A percentile compares a stretch with the other conserved stretches of the same genome.
phyloP scores from a whole-genome alignment of 1,139 yeast species.

The Blastobotrys arbuscula region DNA sequence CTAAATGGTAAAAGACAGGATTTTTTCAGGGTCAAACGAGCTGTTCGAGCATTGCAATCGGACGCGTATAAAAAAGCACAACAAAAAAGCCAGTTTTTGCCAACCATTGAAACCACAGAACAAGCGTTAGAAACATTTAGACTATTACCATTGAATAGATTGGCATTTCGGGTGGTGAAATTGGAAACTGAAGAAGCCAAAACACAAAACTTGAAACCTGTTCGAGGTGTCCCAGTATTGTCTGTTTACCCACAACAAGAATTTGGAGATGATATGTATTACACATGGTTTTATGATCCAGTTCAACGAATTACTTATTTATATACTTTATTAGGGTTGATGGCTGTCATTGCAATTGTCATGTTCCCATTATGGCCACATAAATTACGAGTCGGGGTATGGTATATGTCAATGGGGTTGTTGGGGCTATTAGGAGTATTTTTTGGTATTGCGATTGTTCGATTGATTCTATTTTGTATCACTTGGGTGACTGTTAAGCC shows the following conservation, averaged over 20 bases:
- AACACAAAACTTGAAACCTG: constrained; percentile 57
- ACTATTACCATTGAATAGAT: constrained; percentile 62
- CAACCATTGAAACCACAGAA: constrained; percentile 46
- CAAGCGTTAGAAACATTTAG: constrained; percentile 63
- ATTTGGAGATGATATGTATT: constrained; percentile 72
- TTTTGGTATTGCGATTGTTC: constrained; percentile 71
- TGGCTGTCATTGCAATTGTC: constrained; percentile 67
- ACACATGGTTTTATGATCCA: constrained; percentile 78
- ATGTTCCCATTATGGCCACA: constrained; percentile 96
- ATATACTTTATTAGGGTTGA: constrained; percentile 60
- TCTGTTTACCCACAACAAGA: constrained; percentile 62
- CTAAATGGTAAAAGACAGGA: constrained; percentile 65
- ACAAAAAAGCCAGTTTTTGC: constrained; percentile 51
- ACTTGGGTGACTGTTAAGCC: constrained; percentile 55
- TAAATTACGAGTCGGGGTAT: constrained; percentile 83
- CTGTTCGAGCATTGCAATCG: constrained; percentile 68
- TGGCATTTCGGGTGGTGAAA: constrained; percentile 57
- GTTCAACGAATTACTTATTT: constrained; percentile 61
- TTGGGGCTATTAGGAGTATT: constrained; percentile 71
- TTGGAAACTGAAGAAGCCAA: constrained; percentile 69
- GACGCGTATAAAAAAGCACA: constrained; percentile 62
- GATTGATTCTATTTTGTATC: constrained; percentile 65
- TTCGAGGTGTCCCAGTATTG: constrained; percentile 69
- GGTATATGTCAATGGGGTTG: constrained; percentile 78
- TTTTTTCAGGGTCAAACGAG: constrained; percentile 79